Percentiles rank a stretch among this genome's conserved stretches.
These are phyloP conservation scores for Lactarius sanguifluus DNA, from an alignment of 768 basidiomycete genomes.

Conservation along the genomic window DNA sequence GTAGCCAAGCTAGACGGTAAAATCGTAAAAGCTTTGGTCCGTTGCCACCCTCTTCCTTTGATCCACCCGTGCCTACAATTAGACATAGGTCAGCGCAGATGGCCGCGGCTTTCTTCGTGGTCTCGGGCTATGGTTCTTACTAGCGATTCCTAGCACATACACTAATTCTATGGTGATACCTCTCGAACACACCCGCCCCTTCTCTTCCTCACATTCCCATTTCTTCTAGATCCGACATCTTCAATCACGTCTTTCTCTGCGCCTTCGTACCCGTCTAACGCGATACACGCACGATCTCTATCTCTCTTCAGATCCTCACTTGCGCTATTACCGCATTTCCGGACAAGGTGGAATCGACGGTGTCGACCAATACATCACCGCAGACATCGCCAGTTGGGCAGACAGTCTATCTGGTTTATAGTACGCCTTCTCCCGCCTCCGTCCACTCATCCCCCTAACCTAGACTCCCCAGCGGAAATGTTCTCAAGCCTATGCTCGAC, in stretches of 20 bases:
- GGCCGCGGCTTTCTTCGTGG: slow-evolving; percentile 80
- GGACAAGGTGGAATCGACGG: slow-evolving; percentile 51
- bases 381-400: slow-evolving; percentile 88
- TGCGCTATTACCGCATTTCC: slow-evolving; percentile 63
- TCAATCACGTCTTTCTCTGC: slow-evolving; percentile 80
- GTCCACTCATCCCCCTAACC: not conserved
- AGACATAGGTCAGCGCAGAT: slow-evolving; percentile 68
- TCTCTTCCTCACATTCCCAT: slow-evolving; percentile 4
- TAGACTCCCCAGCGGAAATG: slow-evolving; percentile 64
- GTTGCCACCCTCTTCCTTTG: slow-evolving; percentile 20
- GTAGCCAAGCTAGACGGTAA: slow-evolving; percentile 88
- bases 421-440: slow-evolving; percentile 47
- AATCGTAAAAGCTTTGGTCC: slow-evolving; percentile 83
- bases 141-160: slow-evolving; percentile 91
- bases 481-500: slow-evolving; percentile 91
- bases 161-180: slow-evolving; percentile 85
- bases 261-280: slow-evolving; percentile 81
- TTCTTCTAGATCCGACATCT: slow-evolving; percentile 73
- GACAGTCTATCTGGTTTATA: slow-evolving; percentile 85
- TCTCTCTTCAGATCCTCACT: slow-evolving; percentile 67
- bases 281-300: slow-evolving; percentile 93
- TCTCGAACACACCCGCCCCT: not conserved
- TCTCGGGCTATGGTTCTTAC: slow-evolving; percentile 81
- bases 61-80: slow-evolving; percentile 2
- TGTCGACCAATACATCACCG: slow-evolving; percentile 90